Percentiles rank a stretch among this genome's conserved stretches.
Evolutionary conservation across 73 alveolate species (phyloP).

Genomic region (Durusdinium trenchii): DNA sequence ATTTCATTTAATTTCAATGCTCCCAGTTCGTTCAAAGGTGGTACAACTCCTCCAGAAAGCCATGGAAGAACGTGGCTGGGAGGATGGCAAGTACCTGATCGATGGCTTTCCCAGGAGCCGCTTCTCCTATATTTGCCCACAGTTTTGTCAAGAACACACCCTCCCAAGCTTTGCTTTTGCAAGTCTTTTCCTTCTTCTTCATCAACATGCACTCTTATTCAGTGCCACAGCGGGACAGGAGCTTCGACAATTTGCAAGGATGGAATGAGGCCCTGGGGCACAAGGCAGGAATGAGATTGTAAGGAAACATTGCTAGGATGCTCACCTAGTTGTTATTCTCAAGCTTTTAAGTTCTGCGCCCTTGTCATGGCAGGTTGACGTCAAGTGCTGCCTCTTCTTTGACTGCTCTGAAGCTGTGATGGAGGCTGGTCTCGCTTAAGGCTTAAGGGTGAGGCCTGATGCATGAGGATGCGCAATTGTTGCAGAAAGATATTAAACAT

Average conservation of each 20-base stretch:
- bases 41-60: slow-evolving; percentile 96
- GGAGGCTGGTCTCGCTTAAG: slow-evolving; percentile 14
- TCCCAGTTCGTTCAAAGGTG: slow-evolving; percentile 30
- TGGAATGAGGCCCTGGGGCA: slow-evolving; percentile 64
- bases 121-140: too few relatives aligned
- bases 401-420: slow-evolving; percentile 95
- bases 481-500: too few relatives aligned
- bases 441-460: not conserved
- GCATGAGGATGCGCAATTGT: too few relatives aligned
- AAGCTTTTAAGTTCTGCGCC: not conserved
- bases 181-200: too few relatives aligned
- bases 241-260: slow-evolving; percentile 70
- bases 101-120: slow-evolving; percentile 97
- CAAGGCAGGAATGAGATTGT: not conserved
- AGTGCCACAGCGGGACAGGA: slow-evolving; percentile 4
- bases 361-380: slow-evolving; percentile 71
- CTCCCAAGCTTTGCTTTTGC: too few relatives aligned
- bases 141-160: too few relatives aligned
- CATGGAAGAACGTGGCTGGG: slow-evolving; percentile 97
- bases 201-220: too few relatives aligned
- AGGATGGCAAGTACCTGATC: slow-evolving; percentile 97
- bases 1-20: not conserved
- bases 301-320: too few relatives aligned
- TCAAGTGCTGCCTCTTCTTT: slow-evolving; percentile 97
- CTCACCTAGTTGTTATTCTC: not conserved